Evolutionary conservation across 73 alveolate genomes (phyloP), one percentile per base, ranked within the genome.

Genomic region (Halteria grandinella): DNA sequence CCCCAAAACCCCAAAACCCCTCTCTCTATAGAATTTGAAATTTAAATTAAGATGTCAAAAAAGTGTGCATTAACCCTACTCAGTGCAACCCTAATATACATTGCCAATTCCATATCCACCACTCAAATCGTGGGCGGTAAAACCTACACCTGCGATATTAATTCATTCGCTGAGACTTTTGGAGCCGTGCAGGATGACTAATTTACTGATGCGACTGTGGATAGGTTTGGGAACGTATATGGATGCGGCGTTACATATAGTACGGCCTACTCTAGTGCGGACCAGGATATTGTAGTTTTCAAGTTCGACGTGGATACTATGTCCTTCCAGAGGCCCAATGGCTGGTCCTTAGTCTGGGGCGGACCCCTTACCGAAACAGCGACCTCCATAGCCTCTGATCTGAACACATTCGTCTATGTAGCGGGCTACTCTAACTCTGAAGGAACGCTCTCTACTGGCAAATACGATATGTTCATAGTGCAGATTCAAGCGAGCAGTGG

Each of bases 261-360:
- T 29, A 34, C 75, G 3, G 52, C 50, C 25, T 57, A 34, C 18
- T 33, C 50, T 18, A 32, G 31, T 32, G 75, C 55, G 4, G 53
- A 27, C 11, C 32, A 57, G 29, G 53, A 34, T 32, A 57, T 57
- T 15, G 29, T 31, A n/a, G 75, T 57, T 17, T 28, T 57, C 12
- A 10, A 57, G 29, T 57, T 57, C 36, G 75, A n/a, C n/a, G n/a
- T n/a, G n/a, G n/a, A n/a, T n/a, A n/a, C n/a, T n/a, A 57, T 29
- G 29, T 6, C 8, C 8, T 54, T 32, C 37, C 27, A 4, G 75
- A 27, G 4, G 7, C 36, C 3, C 8, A 57, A 29, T 57, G 75
- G 75, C n/a, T n/a, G 75, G 75, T 3, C 41, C 55, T 4, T 57
- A 57, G n/a, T n/a, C 31, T 57, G 75, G 75, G 75, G 75, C 17